Evolutionary conservation across 768 basidiomycete genomes (phyloP).

Genomic region (Lentinula edodes): DNA sequence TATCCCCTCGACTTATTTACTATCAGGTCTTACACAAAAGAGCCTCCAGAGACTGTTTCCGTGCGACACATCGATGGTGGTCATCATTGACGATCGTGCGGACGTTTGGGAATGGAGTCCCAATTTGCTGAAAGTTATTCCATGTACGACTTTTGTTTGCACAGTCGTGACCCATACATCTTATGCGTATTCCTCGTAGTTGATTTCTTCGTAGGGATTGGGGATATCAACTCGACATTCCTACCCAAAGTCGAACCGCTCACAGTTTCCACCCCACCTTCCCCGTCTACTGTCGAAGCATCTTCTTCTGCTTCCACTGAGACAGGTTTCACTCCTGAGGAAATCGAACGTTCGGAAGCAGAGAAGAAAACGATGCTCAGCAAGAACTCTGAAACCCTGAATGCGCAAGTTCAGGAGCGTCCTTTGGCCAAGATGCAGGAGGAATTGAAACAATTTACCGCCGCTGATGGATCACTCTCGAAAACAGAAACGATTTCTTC

Average conservation of each 20-base stretch:
- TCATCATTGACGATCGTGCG: constrained; percentile 96
- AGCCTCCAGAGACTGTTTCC: constrained; percentile 90
- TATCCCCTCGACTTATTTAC: constrained; percentile 10
- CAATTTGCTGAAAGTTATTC: constrained; percentile 94
- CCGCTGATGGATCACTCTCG: constrained; percentile 15
- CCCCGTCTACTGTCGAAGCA: constrained; percentile 10
- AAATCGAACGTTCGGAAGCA: constrained; percentile 38
- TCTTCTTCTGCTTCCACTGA: constrained; percentile 12
- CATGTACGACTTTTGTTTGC: constrained; percentile 54
- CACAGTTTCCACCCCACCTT: constrained; percentile 27
- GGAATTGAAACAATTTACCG: constrained; percentile 49
- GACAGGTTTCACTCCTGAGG: constrained; percentile 26
- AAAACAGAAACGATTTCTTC: not conserved
- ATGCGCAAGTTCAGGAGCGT: constrained; percentile 80
- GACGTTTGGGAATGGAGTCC: constrained; percentile 99
- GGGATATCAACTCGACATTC: constrained; percentile 96
- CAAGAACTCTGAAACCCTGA: constrained; percentile 69
- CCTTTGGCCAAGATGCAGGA: constrained; percentile 89
- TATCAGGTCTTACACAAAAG: constrained; percentile 82
- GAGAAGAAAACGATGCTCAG: constrained; percentile 53
- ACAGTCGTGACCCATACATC: constrained; percentile 1
- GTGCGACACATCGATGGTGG: constrained; percentile 97
- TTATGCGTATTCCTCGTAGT: constrained; percentile 42
- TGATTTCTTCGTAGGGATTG: constrained; percentile 97
- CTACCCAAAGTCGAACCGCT: constrained; percentile 72